Base-by-base conservation (phyloP, 2,329 filamentous ascomycete species). In the Fusarium torreyae region DNA sequence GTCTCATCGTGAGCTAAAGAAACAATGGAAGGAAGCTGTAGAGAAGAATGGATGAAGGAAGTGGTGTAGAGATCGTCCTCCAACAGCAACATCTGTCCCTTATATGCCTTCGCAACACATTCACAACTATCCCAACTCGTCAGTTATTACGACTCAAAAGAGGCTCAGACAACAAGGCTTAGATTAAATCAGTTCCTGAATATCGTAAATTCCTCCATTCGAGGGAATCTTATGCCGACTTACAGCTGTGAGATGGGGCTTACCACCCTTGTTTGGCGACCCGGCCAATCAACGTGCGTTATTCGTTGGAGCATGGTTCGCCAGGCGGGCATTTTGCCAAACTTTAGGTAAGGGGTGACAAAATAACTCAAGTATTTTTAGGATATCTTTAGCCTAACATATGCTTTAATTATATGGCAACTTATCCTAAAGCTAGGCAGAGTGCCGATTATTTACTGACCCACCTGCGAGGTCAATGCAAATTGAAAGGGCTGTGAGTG, bases 211-310 rank as follows among this genome's bases (percentile, higher is more conserved):
- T 20, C 18, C 3, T 18, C 20, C 52, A n/a, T 6, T 5, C 13
- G 20, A n/a, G 13, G 5, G 26, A n/a, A 15, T 13, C 10, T 46
- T 8, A 45, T 28, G 43, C 22, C 11, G 43, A 33, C 24, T 46
- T 26, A 20, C 40, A 26, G 38, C 13, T 43, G 40, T n/a, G 14
- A 13, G 14, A 43, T 10, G 40, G 22, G 22, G 22, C 22, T 26
- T 22, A 43, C 40, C 18, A 20, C 14, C 40, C 33, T 18, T 46
- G 51, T 28, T 59, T 65, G 63, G 63, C 61, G 63, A 66, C 8
- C 8, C 0, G 17, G 2, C 63, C 44, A 66, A 66, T 66, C 33
- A 54, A 11, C 24, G 5, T 20, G n/a, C 15, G 9, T 7, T 6
- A 22, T 17, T 6, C 10, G 20, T 7, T 20, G 8, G 14, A 18